These are phyloP conservation scores for Effrenium voratum DNA, from an alignment of 73 alveolate species.

Conservation along the genomic window DNA sequence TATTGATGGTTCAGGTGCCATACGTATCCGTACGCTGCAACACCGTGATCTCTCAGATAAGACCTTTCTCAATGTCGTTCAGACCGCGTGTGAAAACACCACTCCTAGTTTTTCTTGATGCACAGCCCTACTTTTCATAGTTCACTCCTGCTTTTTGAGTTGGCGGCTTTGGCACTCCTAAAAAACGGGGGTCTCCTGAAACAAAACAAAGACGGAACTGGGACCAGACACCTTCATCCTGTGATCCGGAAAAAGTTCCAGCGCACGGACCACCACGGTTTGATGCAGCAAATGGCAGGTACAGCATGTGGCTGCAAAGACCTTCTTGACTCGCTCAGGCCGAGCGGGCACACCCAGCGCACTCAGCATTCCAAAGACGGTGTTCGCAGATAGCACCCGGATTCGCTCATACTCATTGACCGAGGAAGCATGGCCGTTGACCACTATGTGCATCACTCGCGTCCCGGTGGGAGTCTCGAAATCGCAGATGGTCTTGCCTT, in stretches of 20 bases:
- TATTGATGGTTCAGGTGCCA: no score
- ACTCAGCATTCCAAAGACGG: slow-evolving; percentile 64
- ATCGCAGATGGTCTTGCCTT: slow-evolving; percentile 88
- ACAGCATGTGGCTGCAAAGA: neutral
- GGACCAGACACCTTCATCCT: slow-evolving; percentile 85
- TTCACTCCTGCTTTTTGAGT: no score
- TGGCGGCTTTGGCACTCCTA: no score
- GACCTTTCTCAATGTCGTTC: no score
- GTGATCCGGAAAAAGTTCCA: slow-evolving; percentile 92
- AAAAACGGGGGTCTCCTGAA: no score
- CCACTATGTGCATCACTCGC: slow-evolving; percentile 76
- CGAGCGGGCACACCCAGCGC: slow-evolving; percentile 79
- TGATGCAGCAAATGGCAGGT: slow-evolving; percentile 77
- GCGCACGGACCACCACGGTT: slow-evolving; percentile 82
- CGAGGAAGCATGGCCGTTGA: slow-evolving; percentile 42
- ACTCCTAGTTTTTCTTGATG: no score
- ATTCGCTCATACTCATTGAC: slow-evolving; percentile 30
- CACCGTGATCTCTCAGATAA: no score
- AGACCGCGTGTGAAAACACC: no score
- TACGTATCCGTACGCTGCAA: no score
- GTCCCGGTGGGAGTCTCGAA: slow-evolving; percentile 70
- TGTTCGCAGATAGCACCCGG: slow-evolving; percentile 46
- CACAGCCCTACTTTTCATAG: no score
- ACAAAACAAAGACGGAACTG: no score
- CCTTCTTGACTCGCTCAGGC: slow-evolving; percentile 83